Evolutionary conservation across 2,329 filamentous ascomycete species (phyloP).

Genomic region (Diaporthe vaccinii): DNA sequence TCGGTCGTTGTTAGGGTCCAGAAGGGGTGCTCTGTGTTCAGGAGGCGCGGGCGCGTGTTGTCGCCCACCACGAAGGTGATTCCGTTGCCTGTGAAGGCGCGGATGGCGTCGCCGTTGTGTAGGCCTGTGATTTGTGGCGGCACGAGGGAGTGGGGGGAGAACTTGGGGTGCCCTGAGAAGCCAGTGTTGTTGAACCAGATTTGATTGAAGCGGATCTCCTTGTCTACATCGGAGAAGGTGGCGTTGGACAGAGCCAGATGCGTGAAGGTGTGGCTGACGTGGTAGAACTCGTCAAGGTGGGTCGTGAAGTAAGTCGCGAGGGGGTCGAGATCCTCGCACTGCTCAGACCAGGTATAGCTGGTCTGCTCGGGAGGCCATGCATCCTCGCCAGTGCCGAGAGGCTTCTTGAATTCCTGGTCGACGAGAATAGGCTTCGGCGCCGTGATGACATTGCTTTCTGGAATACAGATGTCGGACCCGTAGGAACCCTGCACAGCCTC

Average conservation of each 20-base stretch:
- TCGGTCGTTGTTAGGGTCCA: not conserved
- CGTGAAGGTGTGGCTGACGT: slow-evolving; percentile 17
- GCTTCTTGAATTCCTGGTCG: slow-evolving; percentile 20
- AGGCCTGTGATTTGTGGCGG: slow-evolving; percentile 16
- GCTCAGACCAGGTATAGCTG: slow-evolving; percentile 9
- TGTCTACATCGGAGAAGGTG: slow-evolving; percentile 1
- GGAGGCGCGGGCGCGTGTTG: slow-evolving; percentile 4
- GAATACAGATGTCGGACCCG: slow-evolving; percentile 1
- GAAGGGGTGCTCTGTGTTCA: slow-evolving; percentile 11
- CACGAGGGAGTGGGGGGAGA: not conserved
- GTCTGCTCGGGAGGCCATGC: slow-evolving; percentile 14
- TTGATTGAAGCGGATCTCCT: slow-evolving; percentile 16
- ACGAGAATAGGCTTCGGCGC: not conserved
- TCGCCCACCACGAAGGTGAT: slow-evolving; percentile 14
- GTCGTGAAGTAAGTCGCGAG: slow-evolving; percentile 10
- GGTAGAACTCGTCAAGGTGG: slow-evolving; percentile 16
- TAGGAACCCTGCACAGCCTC: slow-evolving; percentile 4
- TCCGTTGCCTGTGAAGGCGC: slow-evolving; percentile 4
- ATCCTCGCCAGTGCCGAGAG: not conserved
- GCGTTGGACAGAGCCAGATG: slow-evolving; percentile 12
- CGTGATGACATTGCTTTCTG: not conserved
- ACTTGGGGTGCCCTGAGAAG: slow-evolving; percentile 14
- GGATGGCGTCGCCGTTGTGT: slow-evolving; percentile 23
- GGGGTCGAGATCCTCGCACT: slow-evolving; percentile 11
- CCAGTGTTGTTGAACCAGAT: slow-evolving; percentile 20